phyloP scores from a whole-genome alignment of 495 filamentous ascomycete genomes.

The Peziza echinospora region DNA sequence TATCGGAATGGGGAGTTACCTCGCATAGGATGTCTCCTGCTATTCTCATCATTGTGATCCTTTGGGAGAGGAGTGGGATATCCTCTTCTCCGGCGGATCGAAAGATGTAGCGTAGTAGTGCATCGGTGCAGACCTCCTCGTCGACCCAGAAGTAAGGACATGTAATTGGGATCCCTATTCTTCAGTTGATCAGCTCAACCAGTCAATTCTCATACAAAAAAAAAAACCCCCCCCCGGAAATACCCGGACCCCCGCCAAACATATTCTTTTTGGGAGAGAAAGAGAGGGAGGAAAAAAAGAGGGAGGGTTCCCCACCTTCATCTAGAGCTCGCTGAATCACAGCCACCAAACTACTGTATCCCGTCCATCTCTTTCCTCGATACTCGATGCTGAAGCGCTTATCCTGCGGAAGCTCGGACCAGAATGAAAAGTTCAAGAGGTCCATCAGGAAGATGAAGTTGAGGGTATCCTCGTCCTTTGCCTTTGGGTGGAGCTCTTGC shows the following conservation, averaged over 20 bases:
- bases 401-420: slow-evolving; percentile 44
- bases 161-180: slow-evolving; percentile 65
- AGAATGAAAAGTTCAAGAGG: slow-evolving; percentile 88
- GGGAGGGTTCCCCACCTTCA: too few relatives aligned
- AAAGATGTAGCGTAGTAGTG: slow-evolving; percentile 55
- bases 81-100: slow-evolving; percentile 66
- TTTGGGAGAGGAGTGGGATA: slow-evolving; percentile 63
- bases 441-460: slow-evolving; percentile 96
- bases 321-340: slow-evolving; percentile 68
- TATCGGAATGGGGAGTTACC: slow-evolving; percentile 38
- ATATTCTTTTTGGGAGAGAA: slow-evolving; percentile 2
- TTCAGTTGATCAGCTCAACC: not conserved
- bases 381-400: slow-evolving; percentile 64
- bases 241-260: slow-evolving; percentile 2
- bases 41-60: slow-evolving; percentile 60
- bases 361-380: slow-evolving; percentile 60
- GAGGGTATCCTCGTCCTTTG: slow-evolving; percentile 52
- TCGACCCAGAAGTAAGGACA: slow-evolving; percentile 71
- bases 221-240: too few relatives aligned
- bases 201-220: not conserved
- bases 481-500: slow-evolving; percentile 76
- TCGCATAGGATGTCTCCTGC: slow-evolving; percentile 65
- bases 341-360: slow-evolving; percentile 89
- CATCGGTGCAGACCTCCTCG: slow-evolving; percentile 52
- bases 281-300: slow-evolving; percentile 8